These are phyloP conservation scores for Clarireedia hainanense DNA, from an alignment of 2,329 filamentous ascomycete species.

Conservation along the genomic window DNA sequence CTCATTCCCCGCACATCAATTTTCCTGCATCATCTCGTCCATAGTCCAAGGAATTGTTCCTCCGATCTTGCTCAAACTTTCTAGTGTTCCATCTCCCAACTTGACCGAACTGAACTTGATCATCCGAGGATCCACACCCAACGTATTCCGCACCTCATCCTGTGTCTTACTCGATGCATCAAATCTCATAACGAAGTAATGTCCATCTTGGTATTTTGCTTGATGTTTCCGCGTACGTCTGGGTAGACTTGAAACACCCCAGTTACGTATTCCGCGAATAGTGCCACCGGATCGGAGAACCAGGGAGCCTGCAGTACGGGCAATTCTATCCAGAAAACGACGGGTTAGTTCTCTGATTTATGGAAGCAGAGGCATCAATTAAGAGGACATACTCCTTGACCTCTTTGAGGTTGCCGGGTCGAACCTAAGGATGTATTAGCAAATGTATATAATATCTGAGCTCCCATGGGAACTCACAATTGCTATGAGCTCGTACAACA, in stretches of 20 bases:
- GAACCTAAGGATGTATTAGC: conserved; percentile 55
- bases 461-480: conserved; percentile 55
- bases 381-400: conserved; percentile 75
- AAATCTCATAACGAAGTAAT: conserved; percentile 98
- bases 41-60: conserved; percentile 25
- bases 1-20: background rate
- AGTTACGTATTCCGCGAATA: conserved; percentile 87
- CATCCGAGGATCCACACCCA: conserved; percentile 83
- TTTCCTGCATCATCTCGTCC: conserved; percentile 7
- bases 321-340: conserved; percentile 55
- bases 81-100: conserved; percentile 59
- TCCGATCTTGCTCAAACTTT: conserved; percentile 33
- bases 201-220: conserved; percentile 72
- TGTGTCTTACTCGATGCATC: conserved; percentile 70
- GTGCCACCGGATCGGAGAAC: conserved; percentile 81
- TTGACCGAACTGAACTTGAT: conserved; percentile 82
- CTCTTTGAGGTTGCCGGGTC: conserved; percentile 80
- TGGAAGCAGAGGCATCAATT: conserved; percentile 9
- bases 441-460: background rate
- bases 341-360: background rate
- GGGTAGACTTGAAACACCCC: conserved; percentile 86
- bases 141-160: conserved; percentile 62
- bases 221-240: conserved; percentile 73
- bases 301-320: conserved; percentile 72
- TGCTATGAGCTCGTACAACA: conserved; percentile 97